Percentiles rank a stretch among this genome's conserved stretches.
Conservation (phyloP, 2,329 filamentous ascomycete genomes). For the Malbranchea cinnamomea region DNA sequence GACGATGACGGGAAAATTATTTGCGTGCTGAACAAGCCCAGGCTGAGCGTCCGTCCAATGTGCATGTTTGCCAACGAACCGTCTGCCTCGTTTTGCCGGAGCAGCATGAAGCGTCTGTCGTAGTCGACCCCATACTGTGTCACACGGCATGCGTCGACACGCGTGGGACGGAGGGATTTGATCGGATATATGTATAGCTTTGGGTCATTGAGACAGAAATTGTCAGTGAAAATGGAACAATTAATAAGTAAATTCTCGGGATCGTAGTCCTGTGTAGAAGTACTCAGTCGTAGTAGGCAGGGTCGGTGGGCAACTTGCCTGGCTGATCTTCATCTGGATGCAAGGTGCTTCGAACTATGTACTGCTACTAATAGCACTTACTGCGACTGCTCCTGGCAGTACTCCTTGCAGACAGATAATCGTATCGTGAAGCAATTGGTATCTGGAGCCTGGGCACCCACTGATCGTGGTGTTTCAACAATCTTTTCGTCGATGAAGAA, state of each 20-base stretch:
- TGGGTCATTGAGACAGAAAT: neutral
- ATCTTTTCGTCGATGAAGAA: no score
- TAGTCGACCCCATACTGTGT: constrained; percentile 47
- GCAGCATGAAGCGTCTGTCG: constrained; percentile 58
- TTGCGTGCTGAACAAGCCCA: constrained; percentile 50
- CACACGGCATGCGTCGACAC: constrained; percentile 38
- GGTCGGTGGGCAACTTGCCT: constrained; percentile 14
- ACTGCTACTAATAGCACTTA: no score
- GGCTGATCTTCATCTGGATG: constrained; percentile 21
- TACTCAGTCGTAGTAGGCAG: neutral
- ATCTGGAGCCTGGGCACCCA: no score
- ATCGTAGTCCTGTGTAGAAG: neutral
- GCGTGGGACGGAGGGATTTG: constrained; percentile 52
- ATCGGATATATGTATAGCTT: constrained; percentile 60
- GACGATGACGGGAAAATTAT: constrained; percentile 23
- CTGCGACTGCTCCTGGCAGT: no score
- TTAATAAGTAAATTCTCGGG: neutral
- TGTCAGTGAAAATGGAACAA: neutral
- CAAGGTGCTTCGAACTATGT: no score
- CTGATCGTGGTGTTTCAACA: no score
- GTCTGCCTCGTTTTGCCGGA: constrained; percentile 32
- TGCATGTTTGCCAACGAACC: constrained; percentile 41
- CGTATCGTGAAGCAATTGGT: no score
- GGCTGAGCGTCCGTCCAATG: constrained; percentile 41
- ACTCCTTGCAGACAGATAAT: no score